Evolutionary conservation across 2,329 filamentous ascomycete genomes (phyloP).

Genomic region (Fusarium liriodendri): DNA sequence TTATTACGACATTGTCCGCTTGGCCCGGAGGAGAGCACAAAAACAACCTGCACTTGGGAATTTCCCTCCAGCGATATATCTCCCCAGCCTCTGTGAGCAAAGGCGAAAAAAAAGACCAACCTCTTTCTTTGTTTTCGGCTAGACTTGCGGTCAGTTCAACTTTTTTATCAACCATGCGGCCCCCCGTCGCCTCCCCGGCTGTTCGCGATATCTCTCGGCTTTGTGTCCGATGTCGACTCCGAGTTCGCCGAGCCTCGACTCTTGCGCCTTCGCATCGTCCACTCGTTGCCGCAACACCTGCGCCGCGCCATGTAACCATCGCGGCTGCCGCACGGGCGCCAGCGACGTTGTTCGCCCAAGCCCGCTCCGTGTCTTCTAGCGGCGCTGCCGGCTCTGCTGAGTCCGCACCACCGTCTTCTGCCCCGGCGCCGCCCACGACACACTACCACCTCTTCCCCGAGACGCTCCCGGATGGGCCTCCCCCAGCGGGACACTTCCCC

Average conservation of each 20-base stretch:
- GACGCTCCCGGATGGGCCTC: conserved; percentile 81
- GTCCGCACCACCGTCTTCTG: conserved; percentile 4
- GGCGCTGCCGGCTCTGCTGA: conserved; percentile 24
- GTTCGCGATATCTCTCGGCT: conserved; percentile 46
- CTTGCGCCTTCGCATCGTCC: conserved; percentile 32
- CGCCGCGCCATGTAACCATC: conserved; percentile 9
- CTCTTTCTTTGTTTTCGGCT: neutral
- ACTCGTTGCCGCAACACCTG: conserved; percentile 13
- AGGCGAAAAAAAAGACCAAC: neutral
- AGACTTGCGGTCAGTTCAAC: neutral
- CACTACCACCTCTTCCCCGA: conserved; percentile 91
- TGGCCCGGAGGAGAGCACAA: neutral
- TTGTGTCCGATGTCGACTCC: conserved; percentile 50
- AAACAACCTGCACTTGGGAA: neutral
- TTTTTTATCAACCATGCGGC: conserved; percentile 39
- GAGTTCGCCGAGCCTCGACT: conserved; percentile 42
- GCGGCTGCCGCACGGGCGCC: conserved; percentile 4
- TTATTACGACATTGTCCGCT: neutral
- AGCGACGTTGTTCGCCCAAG: neutral
- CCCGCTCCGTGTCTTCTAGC: conserved; percentile 28
- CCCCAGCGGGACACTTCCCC: conserved; percentile 79
- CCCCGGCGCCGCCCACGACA: conserved; percentile 53
- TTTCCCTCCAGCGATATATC: neutral
- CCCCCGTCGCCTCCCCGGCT: conserved; percentile 36
- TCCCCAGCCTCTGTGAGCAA: neutral